Base-by-base conservation (phyloP, 192 early-diverging fungal genomes). In the Podila clonocystis region DNA sequence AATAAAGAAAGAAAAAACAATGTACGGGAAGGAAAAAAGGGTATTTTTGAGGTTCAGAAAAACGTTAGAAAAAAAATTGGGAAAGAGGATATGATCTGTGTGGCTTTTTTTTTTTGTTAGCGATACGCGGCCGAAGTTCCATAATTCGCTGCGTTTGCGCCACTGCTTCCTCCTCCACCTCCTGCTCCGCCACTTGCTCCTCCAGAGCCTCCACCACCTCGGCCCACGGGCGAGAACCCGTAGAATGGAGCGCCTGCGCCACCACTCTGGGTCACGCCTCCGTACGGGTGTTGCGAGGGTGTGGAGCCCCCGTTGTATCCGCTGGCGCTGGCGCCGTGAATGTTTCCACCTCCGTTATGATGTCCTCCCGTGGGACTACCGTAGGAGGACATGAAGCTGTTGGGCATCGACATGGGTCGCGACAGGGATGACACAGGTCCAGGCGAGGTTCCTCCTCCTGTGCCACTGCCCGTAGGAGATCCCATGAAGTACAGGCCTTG, bases 161-260 rank as follows among this genome's bases (percentile, higher is more conserved):
- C 26, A 33, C 29, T 60, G 3, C 26, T 17, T 60, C 26, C 58
- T 60, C n/a, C 30, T 31, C 26, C 58, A 33, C 28, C 26, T 17
- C 22, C 59, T 31, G 9, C 26, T 28, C 15, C 22, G 7, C 9
- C 7, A 61, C 41, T 15, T 61, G 26, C 30, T 22, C 59, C 30
- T 61, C 29, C 26, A 3, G 22, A 36, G 34, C 34, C 34, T 36
- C 34, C 59, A 30, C 26, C 26, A 3, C 26, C 26, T 33, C 59
- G 29, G 22, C 59, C 59, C 59, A 61, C 30, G 22, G 59, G 17
- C 30, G 59, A 30, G 30, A 61, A 61, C 5, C 59, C 59, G 26
- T 61, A 33, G 30, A 61, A 61, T 20, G 59, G 29, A 31, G 59
- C 59, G 59, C 59, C 59, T 33, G 59, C 59, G 59, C 59, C 59